Conservation (phyloP, 306 rosid species). For the Citrullus amarus region DNA sequence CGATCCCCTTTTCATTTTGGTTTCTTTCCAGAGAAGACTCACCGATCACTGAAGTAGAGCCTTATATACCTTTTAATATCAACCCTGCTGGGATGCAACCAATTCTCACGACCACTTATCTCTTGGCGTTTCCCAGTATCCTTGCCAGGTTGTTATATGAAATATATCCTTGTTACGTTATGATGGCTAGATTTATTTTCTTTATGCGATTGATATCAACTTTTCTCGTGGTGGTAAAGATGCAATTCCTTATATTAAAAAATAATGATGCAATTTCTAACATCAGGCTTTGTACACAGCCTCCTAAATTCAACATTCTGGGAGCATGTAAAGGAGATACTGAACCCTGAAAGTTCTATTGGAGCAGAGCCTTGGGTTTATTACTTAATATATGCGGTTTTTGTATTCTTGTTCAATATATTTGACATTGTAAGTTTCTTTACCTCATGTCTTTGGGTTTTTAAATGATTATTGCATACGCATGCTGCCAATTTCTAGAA, state of each 20-base stretch:
- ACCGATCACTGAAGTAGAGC: slow-evolving; percentile 93
- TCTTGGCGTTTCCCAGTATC: slow-evolving; percentile 84
- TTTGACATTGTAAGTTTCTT: slow-evolving; percentile 86
- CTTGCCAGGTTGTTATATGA: slow-evolving; percentile 46
- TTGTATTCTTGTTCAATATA: slow-evolving; percentile 87
- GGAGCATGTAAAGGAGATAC: slow-evolving; percentile 71
- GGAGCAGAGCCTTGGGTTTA: slow-evolving; percentile 98
- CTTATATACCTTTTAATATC: slow-evolving; percentile 90
- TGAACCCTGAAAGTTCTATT: slow-evolving; percentile 78
- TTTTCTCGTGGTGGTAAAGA: not conserved
- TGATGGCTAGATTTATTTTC: not conserved
- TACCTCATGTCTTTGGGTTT: slow-evolving; percentile 5
- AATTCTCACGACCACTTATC: slow-evolving; percentile 88
- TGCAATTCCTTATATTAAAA: not conserved
- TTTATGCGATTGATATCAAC: not conserved
- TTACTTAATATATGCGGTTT: slow-evolving; percentile 77
- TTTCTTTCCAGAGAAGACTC: slow-evolving; percentile 75
- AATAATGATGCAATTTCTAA: not conserved
- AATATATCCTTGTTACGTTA: not conserved
- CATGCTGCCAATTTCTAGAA: slow-evolving; percentile 2
- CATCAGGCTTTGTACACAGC: slow-evolving; percentile 35
- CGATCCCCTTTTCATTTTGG: slow-evolving; percentile 6
- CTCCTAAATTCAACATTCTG: slow-evolving; percentile 74
- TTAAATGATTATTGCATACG: slow-evolving; percentile 1
- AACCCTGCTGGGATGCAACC: slow-evolving; percentile 99